Evolutionary conservation across 495 filamentous ascomycete genomes (phyloP), one percentile per base, ranked within the genome.

Genomic region (Penicillium lividum): DNA sequence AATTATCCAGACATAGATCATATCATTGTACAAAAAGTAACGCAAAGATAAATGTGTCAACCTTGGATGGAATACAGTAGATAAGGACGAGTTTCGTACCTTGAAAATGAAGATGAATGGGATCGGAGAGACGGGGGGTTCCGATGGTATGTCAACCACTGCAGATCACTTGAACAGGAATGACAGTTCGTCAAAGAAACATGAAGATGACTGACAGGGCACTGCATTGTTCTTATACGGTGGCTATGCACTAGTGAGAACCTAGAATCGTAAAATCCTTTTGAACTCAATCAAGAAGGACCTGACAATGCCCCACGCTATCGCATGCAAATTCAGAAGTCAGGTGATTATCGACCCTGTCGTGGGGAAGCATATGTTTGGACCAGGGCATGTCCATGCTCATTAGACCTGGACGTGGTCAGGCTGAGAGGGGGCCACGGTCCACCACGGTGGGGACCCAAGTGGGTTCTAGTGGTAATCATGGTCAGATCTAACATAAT

Each of bases 121-220:
- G 42, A 59, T 18, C 58, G 60, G 13, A 38, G 31, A 5, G 40
- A 62, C 68, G 68, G 68, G 54, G 62, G 50, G 55, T 58, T 57
- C 62, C 58, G 61, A 63, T 42, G 29, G 46, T 4, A 28, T 7
- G 9, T 31, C n/a, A 5, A 3, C 45, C 45, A 25, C 18, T 22
- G 18, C 29, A 13, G 10, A 29, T 47, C 22, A 47, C 45, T 47
- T 5, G 45, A 7, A 47, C 28, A 7, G 8, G 45, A 47, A 30
- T 9, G 7, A 13, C 1, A 28, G 11, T 47, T 47, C n/a, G 4
- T 44, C 7, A 27, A 22, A 44, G 3, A 29, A n/a, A 7, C 16
- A 6, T 28, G 27, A 29, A 13, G 22, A 16, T 5, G 31, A 18
- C 28, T 28, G 13, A 6, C 31, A 9, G 58, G 53, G 30, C 4